These are phyloP conservation scores for grape (Vitis vinifera) DNA, from an alignment of 164 flowering plant genomes.

Conservation along the genomic window ASM3070453v1 NC_081812.1:5213501-5214000, in stretches of 20 bases:
- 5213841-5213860: slow-evolving; percentile 9
- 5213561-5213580: slow-evolving; percentile 83
- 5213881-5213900: too few relatives aligned
- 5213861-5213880: too few relatives aligned
- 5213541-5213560: slow-evolving; percentile 74
- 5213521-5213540: slow-evolving; percentile 70
- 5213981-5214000: slow-evolving; percentile 32
- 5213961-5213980: slow-evolving; percentile 51
- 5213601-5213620: slow-evolving; percentile 72
- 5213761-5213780: slow-evolving; percentile 49
- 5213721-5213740: slow-evolving; percentile 48
- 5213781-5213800: slow-evolving; percentile 57
- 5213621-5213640: slow-evolving; percentile 75
- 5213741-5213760: slow-evolving; percentile 49
- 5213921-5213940: neutral
- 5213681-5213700: slow-evolving; percentile 97
- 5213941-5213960: slow-evolving; percentile 54
- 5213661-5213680: slow-evolving; percentile 87
- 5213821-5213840: slow-evolving; percentile 30
- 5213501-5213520: slow-evolving; percentile 67
- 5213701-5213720: slow-evolving; percentile 59
- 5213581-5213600: slow-evolving; percentile 69
- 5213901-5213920: too few relatives aligned
- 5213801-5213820: slow-evolving; percentile 62
- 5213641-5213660: slow-evolving; percentile 78